Conservation (phyloP, 2,329 filamentous ascomycete genomes). For the Aureobasidium sp. region DNA sequence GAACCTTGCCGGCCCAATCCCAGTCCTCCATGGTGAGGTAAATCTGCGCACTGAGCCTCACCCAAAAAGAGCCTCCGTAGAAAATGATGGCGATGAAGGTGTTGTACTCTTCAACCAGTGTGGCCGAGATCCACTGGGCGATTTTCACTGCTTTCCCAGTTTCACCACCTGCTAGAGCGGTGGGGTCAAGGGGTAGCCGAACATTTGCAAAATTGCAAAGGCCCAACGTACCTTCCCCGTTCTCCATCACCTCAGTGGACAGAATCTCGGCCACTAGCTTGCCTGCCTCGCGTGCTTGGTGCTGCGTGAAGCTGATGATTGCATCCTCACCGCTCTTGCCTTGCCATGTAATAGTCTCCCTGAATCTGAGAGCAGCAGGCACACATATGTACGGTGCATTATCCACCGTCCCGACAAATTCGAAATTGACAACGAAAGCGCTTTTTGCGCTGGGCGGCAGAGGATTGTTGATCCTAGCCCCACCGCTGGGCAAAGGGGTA, state of each 20-base stretch:
- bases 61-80: constrained; percentile 58
- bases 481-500: constrained; percentile 34
- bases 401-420: constrained; percentile 42
- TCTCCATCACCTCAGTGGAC: constrained; percentile 65
- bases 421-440: constrained; percentile 37
- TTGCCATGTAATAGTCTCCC: constrained; percentile 36
- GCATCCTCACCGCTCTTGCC: constrained; percentile 55
- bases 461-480: constrained; percentile 26
- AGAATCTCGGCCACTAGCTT: constrained; percentile 52
- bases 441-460: constrained; percentile 42
- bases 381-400: constrained; percentile 64
- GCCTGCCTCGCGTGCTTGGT: constrained; percentile 57
- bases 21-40: constrained; percentile 79
- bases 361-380: constrained; percentile 62
- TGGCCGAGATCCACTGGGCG: constrained; percentile 33
- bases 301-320: constrained; percentile 56
- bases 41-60: constrained; percentile 68
- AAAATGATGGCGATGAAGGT: constrained; percentile 62
- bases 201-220: constrained; percentile 67
- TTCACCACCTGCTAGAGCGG: constrained; percentile 25
- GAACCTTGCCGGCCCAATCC: constrained; percentile 53
- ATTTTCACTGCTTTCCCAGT: constrained; percentile 30
- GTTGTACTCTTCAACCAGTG: constrained; percentile 49
- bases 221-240: constrained; percentile 51
- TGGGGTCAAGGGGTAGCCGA: constrained; percentile 54